Evolutionary conservation across 768 basidiomycete genomes (phyloP).

Genomic region (Suillus ampliporus): DNA sequence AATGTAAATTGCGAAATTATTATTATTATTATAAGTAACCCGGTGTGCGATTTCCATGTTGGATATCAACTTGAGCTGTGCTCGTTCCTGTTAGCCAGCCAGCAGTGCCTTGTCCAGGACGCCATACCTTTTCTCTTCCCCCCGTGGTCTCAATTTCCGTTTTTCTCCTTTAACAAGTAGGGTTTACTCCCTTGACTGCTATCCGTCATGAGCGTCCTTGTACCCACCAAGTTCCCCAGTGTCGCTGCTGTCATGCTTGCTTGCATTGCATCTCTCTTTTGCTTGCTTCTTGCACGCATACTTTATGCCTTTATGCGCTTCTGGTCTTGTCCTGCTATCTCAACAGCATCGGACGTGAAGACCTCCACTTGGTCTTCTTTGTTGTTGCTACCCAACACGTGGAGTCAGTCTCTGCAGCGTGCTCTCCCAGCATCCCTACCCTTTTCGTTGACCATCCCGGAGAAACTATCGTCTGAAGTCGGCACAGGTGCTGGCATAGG

Average conservation of each 20-base stretch:
- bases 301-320: slow-evolving; percentile 33
- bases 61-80: slow-evolving; percentile 19
- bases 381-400: slow-evolving; percentile 16
- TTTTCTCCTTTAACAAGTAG: slow-evolving; percentile 24
- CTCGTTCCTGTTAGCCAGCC: slow-evolving; percentile 21
- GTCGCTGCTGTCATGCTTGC: slow-evolving; percentile 39
- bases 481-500: slow-evolving; percentile 15
- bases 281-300: slow-evolving; percentile 38
- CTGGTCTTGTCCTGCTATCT: slow-evolving; percentile 28
- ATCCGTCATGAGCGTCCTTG: slow-evolving; percentile 36
- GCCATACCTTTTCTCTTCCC: slow-evolving; percentile 7
- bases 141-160: slow-evolving; percentile 32
- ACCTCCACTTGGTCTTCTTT: neutral
- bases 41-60: slow-evolving; percentile 4
- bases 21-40: slow-evolving; percentile 7
- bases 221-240: slow-evolving; percentile 35
- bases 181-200: slow-evolving; percentile 1
- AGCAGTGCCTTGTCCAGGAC: slow-evolving; percentile 15
- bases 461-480: slow-evolving; percentile 25
- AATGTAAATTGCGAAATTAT: slow-evolving; percentile 1
- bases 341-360: slow-evolving; percentile 24
- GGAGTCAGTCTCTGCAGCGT: slow-evolving; percentile 27
- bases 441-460: slow-evolving; percentile 26
- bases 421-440: slow-evolving; percentile 35
- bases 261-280: slow-evolving; percentile 30